Evolutionary conservation across 1,139 yeast genomes (phyloP).

Genomic region (Lizanozyma gosingica): DNA sequence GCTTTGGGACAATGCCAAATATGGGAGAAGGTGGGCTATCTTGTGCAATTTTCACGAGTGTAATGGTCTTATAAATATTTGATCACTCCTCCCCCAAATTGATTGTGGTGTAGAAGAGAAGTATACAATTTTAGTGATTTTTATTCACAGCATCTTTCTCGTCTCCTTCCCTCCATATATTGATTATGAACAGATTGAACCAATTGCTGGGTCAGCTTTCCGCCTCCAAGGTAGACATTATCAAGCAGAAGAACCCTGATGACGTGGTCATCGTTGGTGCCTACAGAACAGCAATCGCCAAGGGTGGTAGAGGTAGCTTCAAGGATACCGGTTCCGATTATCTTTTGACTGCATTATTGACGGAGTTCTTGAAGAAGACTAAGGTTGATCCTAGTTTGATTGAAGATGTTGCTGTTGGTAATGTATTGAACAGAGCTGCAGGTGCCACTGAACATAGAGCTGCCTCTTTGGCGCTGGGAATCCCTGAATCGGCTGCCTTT

Average conservation of each 20-base stretch:
- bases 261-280: conserved; percentile 86
- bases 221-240: conserved; percentile 16
- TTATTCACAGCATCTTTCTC: too few species aligned
- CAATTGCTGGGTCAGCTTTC: conserved; percentile 51
- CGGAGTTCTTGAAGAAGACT: conserved; percentile 50
- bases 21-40: too few species aligned
- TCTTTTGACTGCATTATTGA: conserved; percentile 54
- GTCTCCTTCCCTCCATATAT: too few species aligned
- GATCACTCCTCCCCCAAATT: too few species aligned
- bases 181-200: conserved; percentile 48
- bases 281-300: conserved; percentile 81
- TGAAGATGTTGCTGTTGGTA: conserved; percentile 82
- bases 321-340: conserved; percentile 73
- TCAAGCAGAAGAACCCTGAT: conserved; percentile 52
- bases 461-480: conserved; percentile 66
- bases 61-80: too few species aligned
- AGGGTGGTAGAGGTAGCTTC: conserved; percentile 77
- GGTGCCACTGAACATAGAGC: conserved; percentile 93
- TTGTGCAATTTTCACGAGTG: background rate
- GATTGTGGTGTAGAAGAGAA: too few species aligned
- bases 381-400: conserved; percentile 58
- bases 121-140: too few species aligned
- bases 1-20: too few species aligned
- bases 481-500: conserved; percentile 65
- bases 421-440: conserved; percentile 82